phyloP scores from a whole-genome alignment of 2,329 filamentous ascomycete species.

The Cadophora luteo-olivacea region DNA sequence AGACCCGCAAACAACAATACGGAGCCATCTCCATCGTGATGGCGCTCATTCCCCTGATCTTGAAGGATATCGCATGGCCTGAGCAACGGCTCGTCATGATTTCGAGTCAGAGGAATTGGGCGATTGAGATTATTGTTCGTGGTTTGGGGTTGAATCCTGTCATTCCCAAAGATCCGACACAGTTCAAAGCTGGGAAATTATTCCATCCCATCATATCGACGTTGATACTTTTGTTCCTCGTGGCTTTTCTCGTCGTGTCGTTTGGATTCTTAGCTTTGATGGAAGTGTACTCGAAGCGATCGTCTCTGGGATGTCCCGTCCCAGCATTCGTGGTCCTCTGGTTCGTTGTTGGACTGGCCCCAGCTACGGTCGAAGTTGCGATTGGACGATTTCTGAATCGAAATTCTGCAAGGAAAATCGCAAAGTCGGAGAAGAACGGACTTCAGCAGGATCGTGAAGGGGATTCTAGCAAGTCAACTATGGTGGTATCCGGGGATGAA shows the following conservation, averaged over 20 bases:
- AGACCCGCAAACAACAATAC: slow-evolving; percentile 45
- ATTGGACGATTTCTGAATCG: neutral
- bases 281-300: slow-evolving; percentile 45
- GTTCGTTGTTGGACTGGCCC: slow-evolving; percentile 39
- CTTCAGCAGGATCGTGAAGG: neutral
- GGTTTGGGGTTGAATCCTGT: slow-evolving; percentile 31
- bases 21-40: slow-evolving; percentile 44
- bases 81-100: slow-evolving; percentile 40
- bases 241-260: slow-evolving; percentile 15
- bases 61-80: slow-evolving; percentile 46
- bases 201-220: neutral
- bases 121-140: slow-evolving; percentile 39
- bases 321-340: slow-evolving; percentile 41
- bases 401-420: neutral
- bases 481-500: neutral
- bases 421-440: neutral
- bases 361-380: slow-evolving; percentile 38
- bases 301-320: slow-evolving; percentile 43
- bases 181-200: neutral
- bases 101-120: slow-evolving; percentile 28
- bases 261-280: slow-evolving; percentile 27
- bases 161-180: neutral
- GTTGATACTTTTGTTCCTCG: slow-evolving; percentile 7
- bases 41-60: slow-evolving; percentile 44
- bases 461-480: neutral